Evolutionary conservation across 2,329 filamentous ascomycete species (phyloP).

Genomic region (Botrytis porri): DNA sequence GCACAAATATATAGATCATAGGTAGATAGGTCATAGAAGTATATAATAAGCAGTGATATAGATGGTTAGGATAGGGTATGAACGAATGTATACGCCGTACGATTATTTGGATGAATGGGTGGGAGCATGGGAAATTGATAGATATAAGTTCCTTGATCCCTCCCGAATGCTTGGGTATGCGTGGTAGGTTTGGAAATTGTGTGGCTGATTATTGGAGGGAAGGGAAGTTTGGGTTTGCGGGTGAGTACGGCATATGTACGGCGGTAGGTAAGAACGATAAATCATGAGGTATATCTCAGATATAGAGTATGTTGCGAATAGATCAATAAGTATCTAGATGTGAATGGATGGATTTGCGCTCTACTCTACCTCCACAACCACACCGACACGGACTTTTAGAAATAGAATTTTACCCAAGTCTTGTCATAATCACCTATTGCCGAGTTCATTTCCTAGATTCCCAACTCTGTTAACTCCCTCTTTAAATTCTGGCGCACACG

Average conservation of each 20-base stretch:
- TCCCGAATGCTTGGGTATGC: neutral
- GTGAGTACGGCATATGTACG: neutral
- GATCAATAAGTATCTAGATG: no score
- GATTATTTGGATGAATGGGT: neutral
- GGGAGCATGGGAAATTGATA: neutral
- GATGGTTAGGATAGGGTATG: neutral
- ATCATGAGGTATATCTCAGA: neutral
- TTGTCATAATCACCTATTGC: neutral
- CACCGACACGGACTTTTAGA: neutral
- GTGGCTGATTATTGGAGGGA: neutral
- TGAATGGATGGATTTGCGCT: neutral
- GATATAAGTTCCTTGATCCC: neutral
- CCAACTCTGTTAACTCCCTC: neutral
- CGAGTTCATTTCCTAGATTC: neutral
- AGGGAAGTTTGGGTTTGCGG: neutral
- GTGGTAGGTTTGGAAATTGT: neutral
- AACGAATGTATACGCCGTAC: neutral
- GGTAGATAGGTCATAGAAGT: neutral
- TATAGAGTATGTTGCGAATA: neutral
- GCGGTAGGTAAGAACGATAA: neutral
- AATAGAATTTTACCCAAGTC: neutral
- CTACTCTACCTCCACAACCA: neutral
- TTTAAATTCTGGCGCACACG: neutral
- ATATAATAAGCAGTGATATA: neutral
- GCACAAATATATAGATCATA: neutral